Percentiles rank a stretch among this genome's conserved stretches.
phyloP scores from a whole-genome alignment of 2,329 filamentous ascomycete genomes.

The Xylariaceae sp. region DNA sequence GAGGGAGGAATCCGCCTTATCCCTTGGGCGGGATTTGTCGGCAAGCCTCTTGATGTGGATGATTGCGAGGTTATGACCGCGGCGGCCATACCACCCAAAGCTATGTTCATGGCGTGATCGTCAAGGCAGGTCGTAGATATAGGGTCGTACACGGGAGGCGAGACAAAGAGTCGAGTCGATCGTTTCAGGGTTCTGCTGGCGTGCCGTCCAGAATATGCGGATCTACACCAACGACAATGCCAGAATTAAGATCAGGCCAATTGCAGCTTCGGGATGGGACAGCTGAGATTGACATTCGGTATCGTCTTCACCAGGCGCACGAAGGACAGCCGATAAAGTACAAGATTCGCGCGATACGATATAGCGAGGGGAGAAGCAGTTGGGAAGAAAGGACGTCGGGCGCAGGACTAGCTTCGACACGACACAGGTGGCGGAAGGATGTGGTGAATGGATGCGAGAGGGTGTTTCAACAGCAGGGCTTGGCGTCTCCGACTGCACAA shows the following conservation, averaged over 20 bases:
- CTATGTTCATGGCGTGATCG: constrained; percentile 36
- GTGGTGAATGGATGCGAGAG: constrained; percentile 19
- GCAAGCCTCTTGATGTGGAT: constrained; percentile 38
- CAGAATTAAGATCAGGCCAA: constrained; percentile 20
- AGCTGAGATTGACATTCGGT: constrained; percentile 18
- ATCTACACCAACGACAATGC: constrained; percentile 24
- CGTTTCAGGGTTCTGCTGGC: constrained; percentile 27
- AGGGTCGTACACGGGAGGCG: constrained; percentile 19
- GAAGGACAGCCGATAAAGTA: neutral
- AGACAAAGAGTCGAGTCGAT: constrained; percentile 27
- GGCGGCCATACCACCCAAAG: constrained; percentile 40
- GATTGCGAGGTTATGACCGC: constrained; percentile 38
- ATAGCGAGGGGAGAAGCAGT: constrained; percentile 11
- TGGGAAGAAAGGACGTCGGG: constrained; percentile 4
- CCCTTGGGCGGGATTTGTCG: constrained; percentile 37
- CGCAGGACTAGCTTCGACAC: constrained; percentile 19
- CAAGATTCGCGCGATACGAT: constrained; percentile 4
- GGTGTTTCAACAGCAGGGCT: constrained; percentile 35
- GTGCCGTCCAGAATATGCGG: constrained; percentile 23
- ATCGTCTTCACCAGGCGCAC: constrained; percentile 23
- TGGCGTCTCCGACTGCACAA: constrained; percentile 31
- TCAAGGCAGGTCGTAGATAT: constrained; percentile 7
- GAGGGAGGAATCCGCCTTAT: constrained; percentile 37
- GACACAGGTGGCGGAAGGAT: constrained; percentile 18
- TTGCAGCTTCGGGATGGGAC: constrained; percentile 25